Evolutionary conservation across 108 stramenopile species (phyloP), one percentile per base, ranked within the genome.

Genomic region (Parietichytrium sp.): DNA sequence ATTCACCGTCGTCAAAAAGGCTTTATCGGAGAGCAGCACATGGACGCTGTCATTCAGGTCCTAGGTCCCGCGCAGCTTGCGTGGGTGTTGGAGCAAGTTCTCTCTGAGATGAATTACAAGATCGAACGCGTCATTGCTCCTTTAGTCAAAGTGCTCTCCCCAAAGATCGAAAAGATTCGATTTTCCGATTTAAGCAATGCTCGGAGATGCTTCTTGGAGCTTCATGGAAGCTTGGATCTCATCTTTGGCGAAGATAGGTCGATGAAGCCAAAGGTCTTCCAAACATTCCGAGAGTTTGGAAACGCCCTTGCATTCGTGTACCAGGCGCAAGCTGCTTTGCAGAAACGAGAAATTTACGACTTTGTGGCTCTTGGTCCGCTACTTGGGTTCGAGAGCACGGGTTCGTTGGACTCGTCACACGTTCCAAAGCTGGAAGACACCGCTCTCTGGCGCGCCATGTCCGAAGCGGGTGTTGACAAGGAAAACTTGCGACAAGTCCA

Each of bases 271-370:
- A 85, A 86, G 36, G 87, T 88, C 16, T 87, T 89, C 33, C 87
- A 89, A 80, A 72, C 51, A 25, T 87, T 89, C 33, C 78, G 88
- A 27, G 88, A 88, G 77, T 16, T 87, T 13, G 88, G 89, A 10
- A 88, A 88, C 45, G 85, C 85, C 29, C 47, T 88, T 15, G 38
- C 54, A 4, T 84, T 89, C 48, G n/a, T 86, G 48, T 29, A 83
- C n/a, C 10, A 26, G 54, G 7, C 27, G 27, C 54, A 54, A 26
- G 6, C 8, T n/a, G 54, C 54, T 0, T 54, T 54, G 54, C 25
- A 54, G 25, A 27, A 15, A 26, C 25, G 20, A n/a, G 54, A 54
- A 15, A 54, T 54, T 27, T n/a, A 20, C n/a, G 54, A 6, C 12
- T 54, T 54, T 54, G 26, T 26, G 26, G 25, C 20, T 26, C 10